Percentiles rank a stretch among this genome's conserved stretches.
phyloP scores from a whole-genome alignment of 805 yeast genomes.

The Saccharomycopsis babjevae region DNA sequence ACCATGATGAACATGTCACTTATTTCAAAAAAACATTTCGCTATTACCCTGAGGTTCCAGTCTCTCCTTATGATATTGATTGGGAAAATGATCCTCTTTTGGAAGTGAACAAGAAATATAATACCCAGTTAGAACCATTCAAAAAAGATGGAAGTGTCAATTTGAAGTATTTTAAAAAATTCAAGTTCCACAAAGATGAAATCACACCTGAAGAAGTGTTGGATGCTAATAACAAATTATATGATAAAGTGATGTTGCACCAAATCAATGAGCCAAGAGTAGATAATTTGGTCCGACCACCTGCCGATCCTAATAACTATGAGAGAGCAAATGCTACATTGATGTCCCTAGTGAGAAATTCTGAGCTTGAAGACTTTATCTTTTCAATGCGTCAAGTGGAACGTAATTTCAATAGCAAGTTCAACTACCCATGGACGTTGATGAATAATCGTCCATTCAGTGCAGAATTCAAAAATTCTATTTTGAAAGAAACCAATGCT shows the following conservation, averaged over 20 bases:
- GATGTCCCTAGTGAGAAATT: conserved; percentile 47
- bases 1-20: neutral
- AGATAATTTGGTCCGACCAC: conserved; percentile 24
- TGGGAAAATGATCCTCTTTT: neutral
- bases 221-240: conserved; percentile 28
- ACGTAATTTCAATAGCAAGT: conserved; percentile 45
- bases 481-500: conserved; percentile 29
- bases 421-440: conserved; percentile 60
- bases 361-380: conserved; percentile 35
- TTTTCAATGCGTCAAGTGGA: conserved; percentile 45
- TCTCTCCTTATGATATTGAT: conserved; percentile 12
- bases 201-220: conserved; percentile 17
- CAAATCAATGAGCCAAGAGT: conserved; percentile 42
- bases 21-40: neutral
- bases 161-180: conserved; percentile 15
- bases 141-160: conserved; percentile 9
- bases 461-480: conserved; percentile 35
- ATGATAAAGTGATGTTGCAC: conserved; percentile 28
- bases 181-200: conserved; percentile 14
- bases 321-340: conserved; percentile 58
- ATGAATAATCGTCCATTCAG: conserved; percentile 50
- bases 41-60: conserved; percentile 1
- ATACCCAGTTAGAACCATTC: conserved; percentile 16
- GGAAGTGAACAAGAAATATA: conserved; percentile 15
- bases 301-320: conserved; percentile 18